Percentiles rank a stretch among this genome's conserved stretches.
Conservation (phyloP, 2,329 filamentous ascomycete genomes). For the Huntiella abstrusa region DNA sequence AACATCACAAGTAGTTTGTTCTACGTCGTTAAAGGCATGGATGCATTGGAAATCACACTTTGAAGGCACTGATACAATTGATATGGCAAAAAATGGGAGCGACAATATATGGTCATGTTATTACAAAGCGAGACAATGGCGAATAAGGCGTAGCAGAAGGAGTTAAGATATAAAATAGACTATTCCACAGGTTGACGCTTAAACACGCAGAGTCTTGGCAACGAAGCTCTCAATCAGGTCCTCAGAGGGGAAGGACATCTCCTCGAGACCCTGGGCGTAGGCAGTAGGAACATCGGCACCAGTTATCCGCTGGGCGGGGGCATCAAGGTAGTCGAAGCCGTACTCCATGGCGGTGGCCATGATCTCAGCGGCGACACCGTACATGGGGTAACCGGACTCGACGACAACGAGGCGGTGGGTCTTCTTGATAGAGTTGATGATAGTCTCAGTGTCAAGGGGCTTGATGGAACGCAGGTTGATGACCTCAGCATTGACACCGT, state of each 20-base stretch:
- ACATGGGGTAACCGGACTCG: constrained; percentile 91
- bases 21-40: too few species aligned
- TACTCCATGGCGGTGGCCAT: constrained; percentile 94
- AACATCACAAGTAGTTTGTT: too few species aligned
- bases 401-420: constrained; percentile 79
- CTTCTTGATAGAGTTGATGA: constrained; percentile 97
- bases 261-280: constrained; percentile 81
- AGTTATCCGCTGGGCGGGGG: constrained; percentile 81
- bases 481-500: constrained; percentile 88
- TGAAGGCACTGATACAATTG: too few species aligned
- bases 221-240: constrained; percentile 71
- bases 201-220: constrained; percentile 73
- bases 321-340: constrained; percentile 91
- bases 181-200: constrained; percentile 17
- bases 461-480: constrained; percentile 97
- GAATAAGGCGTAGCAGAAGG: background rate
- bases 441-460: constrained; percentile 85
- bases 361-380: constrained; percentile 82
- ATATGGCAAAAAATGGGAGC: too few species aligned
- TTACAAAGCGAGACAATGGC: too few species aligned
- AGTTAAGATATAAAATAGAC: background rate
- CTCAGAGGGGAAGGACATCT: constrained; percentile 89
- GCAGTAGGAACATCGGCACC: constrained; percentile 95
- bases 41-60: too few species aligned
- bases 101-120: too few species aligned